Base-by-base conservation (phyloP, 768 basidiomycete genomes). In the Paxillus involutus region DNA sequence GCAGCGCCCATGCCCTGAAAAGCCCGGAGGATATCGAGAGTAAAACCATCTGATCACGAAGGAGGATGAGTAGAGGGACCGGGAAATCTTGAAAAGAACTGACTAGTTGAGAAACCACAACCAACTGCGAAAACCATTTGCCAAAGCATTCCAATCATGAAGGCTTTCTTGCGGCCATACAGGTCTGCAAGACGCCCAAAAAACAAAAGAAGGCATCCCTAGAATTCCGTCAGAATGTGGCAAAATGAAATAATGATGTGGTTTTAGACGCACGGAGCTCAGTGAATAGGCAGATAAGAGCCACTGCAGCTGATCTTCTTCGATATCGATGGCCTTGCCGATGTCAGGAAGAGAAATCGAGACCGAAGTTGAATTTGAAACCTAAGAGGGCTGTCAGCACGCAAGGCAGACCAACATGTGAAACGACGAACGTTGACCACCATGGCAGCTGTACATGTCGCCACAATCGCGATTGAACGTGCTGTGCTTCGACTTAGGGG, bases 1-100 rank as follows among this genome's bases (percentile, higher is more conserved):
- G 91, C 89, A 0, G 80, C 80, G 1, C 91, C 94, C n/a, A 88
- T 72, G 3, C 94, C 94, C 58, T 93, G 88, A 16, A 92, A 67
- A 0, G 80, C 94, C 53, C 94, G 79, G 14, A 94, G 75, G 14
- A 94, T 69, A 56, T 85, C 81, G 35, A 97, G 71, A 0, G 80
- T 79, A 8, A 86, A 67, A 8, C 78, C 75, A 60, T 82, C 86
- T 87, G 10, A 24, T 3, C 44, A 29, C n/a, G n/a, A 49, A 46
- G 3, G 19, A 35, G 37, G 10, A 30, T 46, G 4, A 47, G 11
- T 17, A 13, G 8, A 16, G 3, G 12, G 1, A 8, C 12, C 1
- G 30, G 29, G 30, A 17, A 47, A 40, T 10, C 29, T 44, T 4
- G 17, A 6, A 1, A 9, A 1, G 47, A 54, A 57, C 62, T 62